Evolutionary conservation across 352 stramenopile species (phyloP).

Genomic region (Phytophthora agathidicida): DNA sequence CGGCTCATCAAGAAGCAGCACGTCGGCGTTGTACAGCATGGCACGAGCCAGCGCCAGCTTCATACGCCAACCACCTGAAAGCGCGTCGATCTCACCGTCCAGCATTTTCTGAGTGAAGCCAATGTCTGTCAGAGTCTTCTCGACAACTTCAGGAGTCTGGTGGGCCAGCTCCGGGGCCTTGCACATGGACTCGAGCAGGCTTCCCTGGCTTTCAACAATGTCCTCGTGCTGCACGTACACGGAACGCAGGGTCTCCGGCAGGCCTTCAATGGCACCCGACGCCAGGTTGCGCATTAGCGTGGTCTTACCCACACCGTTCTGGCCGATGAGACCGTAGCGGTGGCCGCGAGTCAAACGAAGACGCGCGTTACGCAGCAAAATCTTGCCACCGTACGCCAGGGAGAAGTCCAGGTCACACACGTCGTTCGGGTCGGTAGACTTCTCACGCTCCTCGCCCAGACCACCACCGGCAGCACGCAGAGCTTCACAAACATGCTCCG

Average conservation of each 20-base stretch:
- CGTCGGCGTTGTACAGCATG: slow-evolving; percentile 96
- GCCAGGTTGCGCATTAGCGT: slow-evolving; percentile 94
- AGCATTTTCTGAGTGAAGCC: slow-evolving; percentile 95
- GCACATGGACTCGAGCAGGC: slow-evolving; percentile 68
- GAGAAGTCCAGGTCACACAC: slow-evolving; percentile 79
- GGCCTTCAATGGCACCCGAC: slow-evolving; percentile 89
- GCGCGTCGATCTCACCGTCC: slow-evolving; percentile 91
- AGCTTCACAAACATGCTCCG: slow-evolving; percentile 54
- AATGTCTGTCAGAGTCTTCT: slow-evolving; percentile 85
- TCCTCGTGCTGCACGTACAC: slow-evolving; percentile 98
- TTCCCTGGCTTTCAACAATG: slow-evolving; percentile 90
- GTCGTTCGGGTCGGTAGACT: slow-evolving; percentile 70
- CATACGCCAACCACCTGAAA: slow-evolving; percentile 97
- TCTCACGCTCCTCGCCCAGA: slow-evolving; percentile 55
- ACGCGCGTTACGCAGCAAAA: slow-evolving; percentile 96
- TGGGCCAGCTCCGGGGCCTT: slow-evolving; percentile 77
- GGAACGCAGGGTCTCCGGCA: slow-evolving; percentile 92
- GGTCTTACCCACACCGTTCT: slow-evolving; percentile 97
- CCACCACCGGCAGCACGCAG: slow-evolving; percentile 57
- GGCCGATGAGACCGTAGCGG: slow-evolving; percentile 95
- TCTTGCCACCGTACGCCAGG: slow-evolving; percentile 89
- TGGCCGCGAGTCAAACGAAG: slow-evolving; percentile 95
- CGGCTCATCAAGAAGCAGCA: slow-evolving; percentile 95
- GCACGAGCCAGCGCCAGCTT: slow-evolving; percentile 95
- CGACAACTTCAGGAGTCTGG: slow-evolving; percentile 76